Evolutionary conservation across 1,284 basidiomycete genomes (phyloP).

Genomic region (Hemileccinum hortonii): DNA sequence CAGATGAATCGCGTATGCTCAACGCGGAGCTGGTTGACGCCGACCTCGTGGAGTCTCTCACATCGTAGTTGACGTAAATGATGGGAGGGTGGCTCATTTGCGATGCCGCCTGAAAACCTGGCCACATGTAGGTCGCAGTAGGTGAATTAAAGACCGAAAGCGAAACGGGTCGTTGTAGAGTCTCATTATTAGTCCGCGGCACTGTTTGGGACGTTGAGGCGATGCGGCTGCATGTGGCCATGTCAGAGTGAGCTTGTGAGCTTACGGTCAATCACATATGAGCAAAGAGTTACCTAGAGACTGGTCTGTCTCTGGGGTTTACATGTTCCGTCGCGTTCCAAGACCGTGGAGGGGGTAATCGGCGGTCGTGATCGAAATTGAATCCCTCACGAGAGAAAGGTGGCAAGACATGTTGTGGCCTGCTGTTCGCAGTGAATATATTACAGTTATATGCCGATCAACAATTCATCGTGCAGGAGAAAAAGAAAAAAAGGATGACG

Average conservation of each 20-base stretch:
- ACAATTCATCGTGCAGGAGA: slow-evolving; percentile 11
- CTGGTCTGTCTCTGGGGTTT: slow-evolving; percentile 25
- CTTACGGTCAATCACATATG: slow-evolving; percentile 4
- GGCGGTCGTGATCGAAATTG: slow-evolving; percentile 37
- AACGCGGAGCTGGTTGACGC: slow-evolving; percentile 31
- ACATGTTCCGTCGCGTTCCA: slow-evolving; percentile 28
- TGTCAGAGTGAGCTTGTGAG: slow-evolving; percentile 26
- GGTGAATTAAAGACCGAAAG: slow-evolving; percentile 40
- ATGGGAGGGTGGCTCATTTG: slow-evolving; percentile 38
- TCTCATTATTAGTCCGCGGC: slow-evolving; percentile 23
- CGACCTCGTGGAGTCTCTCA: slow-evolving; percentile 33
- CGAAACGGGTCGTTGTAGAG: slow-evolving; percentile 34
- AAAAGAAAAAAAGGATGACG: slow-evolving; percentile 14
- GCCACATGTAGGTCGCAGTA: slow-evolving; percentile 42
- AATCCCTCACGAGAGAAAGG: slow-evolving; percentile 33
- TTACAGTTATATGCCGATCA: slow-evolving; percentile 28
- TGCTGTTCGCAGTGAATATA: slow-evolving; percentile 30
- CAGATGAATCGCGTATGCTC: slow-evolving; percentile 31
- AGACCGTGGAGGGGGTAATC: slow-evolving; percentile 34
- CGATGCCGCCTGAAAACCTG: slow-evolving; percentile 37
- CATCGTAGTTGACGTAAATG: slow-evolving; percentile 40
- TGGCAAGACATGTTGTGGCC: slow-evolving; percentile 35
- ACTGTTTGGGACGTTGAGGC: slow-evolving; percentile 25
- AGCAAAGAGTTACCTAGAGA: slow-evolving; percentile 25
- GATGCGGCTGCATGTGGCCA: slow-evolving; percentile 22